Base-by-base conservation (phyloP, 345 rosid species). In the Rhizophora apiculata region DNA sequence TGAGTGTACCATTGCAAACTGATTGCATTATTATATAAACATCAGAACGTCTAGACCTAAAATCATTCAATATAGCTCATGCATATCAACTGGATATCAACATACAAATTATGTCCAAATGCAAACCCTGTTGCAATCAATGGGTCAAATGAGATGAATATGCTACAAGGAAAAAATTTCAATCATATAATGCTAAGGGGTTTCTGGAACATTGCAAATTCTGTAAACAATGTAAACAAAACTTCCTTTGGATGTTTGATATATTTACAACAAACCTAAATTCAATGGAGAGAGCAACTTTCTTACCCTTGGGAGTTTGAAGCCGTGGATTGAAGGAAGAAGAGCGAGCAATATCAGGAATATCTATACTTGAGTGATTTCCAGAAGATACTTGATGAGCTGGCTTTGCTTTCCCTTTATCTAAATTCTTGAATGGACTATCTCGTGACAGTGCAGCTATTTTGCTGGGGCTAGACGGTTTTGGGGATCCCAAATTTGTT, bases 291-390 rank as follows among this genome's bases (percentile, higher is more conserved):
- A 3, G 57, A 26, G n/a, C 22, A 51, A 31, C 26, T 51, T 27
- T 29, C 79, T 74, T 85, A 92, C 99, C 87, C 82, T 84, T 89
- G 37, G 83, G 71, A 43, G 80, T 24, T 73, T 83, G 89, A 74
- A 80, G 83, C 34, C 81, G 81, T 21, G 89, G 66, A 79, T 76
- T 79, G 68, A 82, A 69, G 59, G 63, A 58, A 60, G 81, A 72
- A 75, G 91, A 76, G 64, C 85, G 82, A 55, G 71, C 72, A 68
- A 60, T 67, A 78, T 84, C 97, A 2, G 72, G 43, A 67, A 64
- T 54, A 32, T 85, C 89, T 72, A 75, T 79, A 75, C 69, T 65
- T 13, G 79, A 75, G 39, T 64, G 79, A 78, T 59, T 81, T 51
- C 72, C 75, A 69, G 67, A 73, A 76, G 92, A 80, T 68, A 79